Base-by-base conservation (phyloP, 1,284 basidiomycete species). In the Puccinia polysora region DNA sequence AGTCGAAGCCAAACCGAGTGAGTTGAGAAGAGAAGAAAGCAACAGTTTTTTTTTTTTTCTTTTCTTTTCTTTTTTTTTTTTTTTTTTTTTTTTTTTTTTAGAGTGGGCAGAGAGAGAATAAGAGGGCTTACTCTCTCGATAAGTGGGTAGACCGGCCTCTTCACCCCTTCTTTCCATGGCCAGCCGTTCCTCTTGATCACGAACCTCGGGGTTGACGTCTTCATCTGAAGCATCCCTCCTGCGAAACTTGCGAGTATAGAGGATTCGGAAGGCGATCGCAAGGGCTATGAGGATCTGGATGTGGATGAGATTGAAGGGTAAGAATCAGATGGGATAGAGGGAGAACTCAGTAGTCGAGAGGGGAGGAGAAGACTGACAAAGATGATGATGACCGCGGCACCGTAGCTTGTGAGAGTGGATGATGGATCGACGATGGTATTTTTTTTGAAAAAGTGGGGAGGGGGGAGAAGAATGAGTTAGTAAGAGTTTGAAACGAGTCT, bases 81-180 rank as follows among this genome's bases (percentile, higher is more conserved):
- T 3, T 4, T 2, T 50, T 20, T 50, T 7, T 25, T 2, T 7
- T 18, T 50, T 7, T 18, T 50, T 4, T 10, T 10, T 50, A 6
- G 2, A 23, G n/a, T 2, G n/a, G n/a, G 28, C 49, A 5, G 25
- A 30, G 52, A 49, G 2, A 14, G 1, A n/a, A n/a, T n/a, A 53
- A 15, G 52, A 53, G 34, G 6, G 38, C 43, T 50, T 25, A 70
- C 67, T 70, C 52, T 70, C 67, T 32, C 67, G 40, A 50, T 70
- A 70, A 23, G 67, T 70, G 6, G 67, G 67, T 25, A 70, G 23
- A 18, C 67, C 67, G 8, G n/a, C 40, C 28, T 55, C 67, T 70
- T 70, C 67, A 15, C 56, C 67, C 43, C 67, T 59, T 30, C 67
- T 20, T 18, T 60, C 43, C 67, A 70, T 70, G 5, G 67, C 67